Percentiles rank a stretch among this genome's conserved stretches.
These are phyloP conservation scores for Yarrowia osloensis DNA, from an alignment of 805 yeast species.

Conservation along the genomic window DNA sequence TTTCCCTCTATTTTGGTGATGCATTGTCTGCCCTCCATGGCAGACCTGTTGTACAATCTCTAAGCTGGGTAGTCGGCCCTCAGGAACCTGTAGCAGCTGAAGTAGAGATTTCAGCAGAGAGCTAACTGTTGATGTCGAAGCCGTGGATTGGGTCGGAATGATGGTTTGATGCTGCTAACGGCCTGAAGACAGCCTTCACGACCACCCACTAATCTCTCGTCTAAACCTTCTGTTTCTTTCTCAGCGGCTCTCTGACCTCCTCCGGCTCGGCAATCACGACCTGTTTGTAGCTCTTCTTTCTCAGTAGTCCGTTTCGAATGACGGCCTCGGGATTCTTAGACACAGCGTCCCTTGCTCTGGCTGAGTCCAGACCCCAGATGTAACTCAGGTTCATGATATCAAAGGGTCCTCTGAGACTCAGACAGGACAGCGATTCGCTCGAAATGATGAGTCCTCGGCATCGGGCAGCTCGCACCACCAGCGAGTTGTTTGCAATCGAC, in stretches of 20 bases:
- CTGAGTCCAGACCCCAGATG: constrained; percentile 69
- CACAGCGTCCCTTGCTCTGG: constrained; percentile 60
- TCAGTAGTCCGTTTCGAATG: constrained; percentile 70
- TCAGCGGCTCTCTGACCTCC: constrained; percentile 7
- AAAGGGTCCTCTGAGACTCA: constrained; percentile 62
- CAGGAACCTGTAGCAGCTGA: too few relatives aligned
- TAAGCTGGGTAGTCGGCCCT: too few relatives aligned
- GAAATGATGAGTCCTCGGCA: constrained; percentile 76
- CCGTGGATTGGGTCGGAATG: too few relatives aligned
- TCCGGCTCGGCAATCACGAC: constrained; percentile 42
- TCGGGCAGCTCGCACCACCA: constrained; percentile 78
- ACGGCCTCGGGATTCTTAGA: constrained; percentile 63
- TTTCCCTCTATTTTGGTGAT: not conserved
- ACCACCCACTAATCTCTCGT: too few relatives aligned
- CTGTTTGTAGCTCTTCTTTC: constrained; percentile 77
- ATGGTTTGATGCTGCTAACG: too few relatives aligned
- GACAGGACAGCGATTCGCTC: constrained; percentile 62
- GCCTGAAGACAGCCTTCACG: too few relatives aligned
- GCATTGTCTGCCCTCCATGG: not conserved
- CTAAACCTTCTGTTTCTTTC: constrained; percentile 18
- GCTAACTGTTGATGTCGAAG: too few relatives aligned
- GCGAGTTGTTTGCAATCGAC: constrained; percentile 69
- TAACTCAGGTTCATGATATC: constrained; percentile 69
- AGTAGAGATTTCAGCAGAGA: too few relatives aligned
- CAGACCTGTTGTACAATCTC: too few relatives aligned